phyloP scores from a whole-genome alignment of 2,329 filamentous ascomycete species.

The Aspergillus neotritici region DNA sequence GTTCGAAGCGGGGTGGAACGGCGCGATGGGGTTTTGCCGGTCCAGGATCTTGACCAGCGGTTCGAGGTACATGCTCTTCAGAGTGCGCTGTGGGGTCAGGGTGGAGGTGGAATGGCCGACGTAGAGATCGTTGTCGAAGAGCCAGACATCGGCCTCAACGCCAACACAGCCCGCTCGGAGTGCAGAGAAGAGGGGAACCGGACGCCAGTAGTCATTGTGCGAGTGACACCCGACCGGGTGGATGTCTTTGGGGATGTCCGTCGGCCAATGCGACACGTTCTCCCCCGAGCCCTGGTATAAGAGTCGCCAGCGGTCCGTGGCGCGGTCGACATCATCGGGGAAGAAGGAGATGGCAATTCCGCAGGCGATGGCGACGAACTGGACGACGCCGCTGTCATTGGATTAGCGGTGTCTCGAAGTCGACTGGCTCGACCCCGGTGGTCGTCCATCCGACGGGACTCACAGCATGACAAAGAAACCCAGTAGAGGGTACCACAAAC shows the following conservation, averaged over 20 bases:
- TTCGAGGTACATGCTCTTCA: slow-evolving; percentile 49
- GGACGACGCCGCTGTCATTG: slow-evolving; percentile 33
- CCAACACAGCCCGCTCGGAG: slow-evolving; percentile 50
- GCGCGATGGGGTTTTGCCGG: slow-evolving; percentile 42
- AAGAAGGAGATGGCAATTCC: slow-evolving; percentile 38
- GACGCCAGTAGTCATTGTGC: slow-evolving; percentile 57
- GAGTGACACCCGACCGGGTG: slow-evolving; percentile 50
- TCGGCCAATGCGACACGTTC: slow-evolving; percentile 39
- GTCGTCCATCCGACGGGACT: slow-evolving; percentile 8
- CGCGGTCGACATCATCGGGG: slow-evolving; percentile 37
- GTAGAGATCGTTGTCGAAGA: slow-evolving; percentile 48
- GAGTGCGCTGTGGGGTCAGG: slow-evolving; percentile 44
- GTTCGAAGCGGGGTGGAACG: slow-evolving; percentile 28
- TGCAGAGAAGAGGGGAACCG: slow-evolving; percentile 51
- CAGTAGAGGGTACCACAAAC: slow-evolving; percentile 16
- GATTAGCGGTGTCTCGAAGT: slow-evolving; percentile 4
- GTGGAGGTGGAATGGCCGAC: slow-evolving; percentile 50
- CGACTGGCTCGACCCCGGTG: neutral
- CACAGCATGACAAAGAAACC: slow-evolving; percentile 32
- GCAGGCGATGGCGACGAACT: slow-evolving; percentile 36
- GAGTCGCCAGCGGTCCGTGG: slow-evolving; percentile 37
- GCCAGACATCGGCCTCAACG: slow-evolving; percentile 55
- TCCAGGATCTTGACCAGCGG: slow-evolving; percentile 48
- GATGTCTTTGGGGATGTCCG: slow-evolving; percentile 48
- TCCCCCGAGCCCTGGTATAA: slow-evolving; percentile 33